Conservation (phyloP, 2,329 filamentous ascomycete genomes). For the Setomelanomma holmii region DNA sequence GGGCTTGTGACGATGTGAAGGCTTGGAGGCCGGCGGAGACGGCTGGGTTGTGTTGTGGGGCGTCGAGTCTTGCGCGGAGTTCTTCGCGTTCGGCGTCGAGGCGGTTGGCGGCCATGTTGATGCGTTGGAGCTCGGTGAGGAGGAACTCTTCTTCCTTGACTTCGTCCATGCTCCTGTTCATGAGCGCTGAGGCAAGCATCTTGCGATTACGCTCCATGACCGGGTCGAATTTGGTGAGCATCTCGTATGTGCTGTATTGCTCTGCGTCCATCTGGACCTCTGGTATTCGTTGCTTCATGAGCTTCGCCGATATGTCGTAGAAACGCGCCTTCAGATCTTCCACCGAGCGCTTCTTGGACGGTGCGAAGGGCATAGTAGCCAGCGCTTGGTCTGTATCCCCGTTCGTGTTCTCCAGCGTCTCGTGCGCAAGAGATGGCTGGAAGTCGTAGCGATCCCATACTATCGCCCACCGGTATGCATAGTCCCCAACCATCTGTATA, state of each 20-base stretch:
- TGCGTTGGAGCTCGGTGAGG: constrained; percentile 88
- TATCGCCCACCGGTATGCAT: constrained; percentile 87
- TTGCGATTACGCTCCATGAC: constrained; percentile 81
- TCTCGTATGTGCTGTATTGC: constrained; percentile 83
- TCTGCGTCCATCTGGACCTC: constrained; percentile 74
- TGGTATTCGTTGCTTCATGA: constrained; percentile 50
- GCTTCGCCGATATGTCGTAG: constrained; percentile 76
- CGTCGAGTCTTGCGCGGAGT: constrained; percentile 85
- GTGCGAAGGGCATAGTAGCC: constrained; percentile 49
- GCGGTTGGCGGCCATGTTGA: constrained; percentile 82
- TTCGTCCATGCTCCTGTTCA: constrained; percentile 83
- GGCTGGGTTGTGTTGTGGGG: constrained; percentile 66
- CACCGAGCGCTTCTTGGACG: constrained; percentile 69
- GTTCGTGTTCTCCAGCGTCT: constrained; percentile 26
- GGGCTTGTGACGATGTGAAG: constrained; percentile 81
- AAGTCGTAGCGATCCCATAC: constrained; percentile 94
- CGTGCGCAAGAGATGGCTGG: constrained; percentile 48
- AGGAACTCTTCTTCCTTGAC: constrained; percentile 90
- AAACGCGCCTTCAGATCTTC: constrained; percentile 93
- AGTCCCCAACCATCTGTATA: constrained; percentile 75
- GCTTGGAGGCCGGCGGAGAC: constrained; percentile 49
- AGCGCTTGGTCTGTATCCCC: constrained; percentile 33
- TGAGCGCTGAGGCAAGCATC: constrained; percentile 78
- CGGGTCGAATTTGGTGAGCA: constrained; percentile 86
- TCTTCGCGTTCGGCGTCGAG: constrained; percentile 89